Conservation (phyloP, 805 yeast species). For the Zygosaccharomyces lentus region DNA sequence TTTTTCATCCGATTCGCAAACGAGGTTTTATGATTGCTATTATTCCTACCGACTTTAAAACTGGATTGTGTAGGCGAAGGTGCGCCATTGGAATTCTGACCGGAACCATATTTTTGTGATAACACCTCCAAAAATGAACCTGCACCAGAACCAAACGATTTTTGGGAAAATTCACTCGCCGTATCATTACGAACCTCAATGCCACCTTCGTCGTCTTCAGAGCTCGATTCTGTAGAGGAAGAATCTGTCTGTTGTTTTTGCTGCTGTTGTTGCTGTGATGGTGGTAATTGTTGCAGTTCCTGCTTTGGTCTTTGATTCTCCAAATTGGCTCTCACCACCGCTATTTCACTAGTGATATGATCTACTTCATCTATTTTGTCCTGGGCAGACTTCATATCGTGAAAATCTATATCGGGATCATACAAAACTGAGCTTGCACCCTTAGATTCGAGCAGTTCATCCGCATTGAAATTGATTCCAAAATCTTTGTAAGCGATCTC, state of each 20-base stretch:
- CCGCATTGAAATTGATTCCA: slow-evolving; percentile 47
- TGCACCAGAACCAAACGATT: slow-evolving; percentile 12
- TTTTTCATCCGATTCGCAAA: slow-evolving; percentile 33
- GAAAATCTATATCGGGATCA: background rate
- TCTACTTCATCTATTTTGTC: slow-evolving; percentile 26
- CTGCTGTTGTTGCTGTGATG: background rate
- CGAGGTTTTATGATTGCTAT: slow-evolving; percentile 20
- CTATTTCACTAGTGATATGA: slow-evolving; percentile 23
- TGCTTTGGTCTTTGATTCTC: background rate
- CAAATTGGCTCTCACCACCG: slow-evolving; percentile 12
- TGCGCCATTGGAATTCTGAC: slow-evolving; percentile 15
- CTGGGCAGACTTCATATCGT: slow-evolving; percentile 25
- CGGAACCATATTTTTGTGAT: slow-evolving; percentile 34
- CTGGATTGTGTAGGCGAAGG: slow-evolving; percentile 2
- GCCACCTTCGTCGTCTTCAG: slow-evolving; percentile 11
- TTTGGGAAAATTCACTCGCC: slow-evolving; percentile 8
- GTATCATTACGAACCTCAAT: slow-evolving; percentile 8
- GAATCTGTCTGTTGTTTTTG: slow-evolving; percentile 6
- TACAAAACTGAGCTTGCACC: background rate
- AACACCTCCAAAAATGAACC: slow-evolving; percentile 32
- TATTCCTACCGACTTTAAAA: slow-evolving; percentile 5
- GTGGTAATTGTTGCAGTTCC: background rate
- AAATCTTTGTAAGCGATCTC: slow-evolving; percentile 64
- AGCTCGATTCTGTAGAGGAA: slow-evolving; percentile 11
- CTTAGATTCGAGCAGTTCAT: slow-evolving; percentile 11